Evolutionary conservation across 2,329 filamentous ascomycete species (phyloP).

Genomic region (Hypoxylon sp.): DNA sequence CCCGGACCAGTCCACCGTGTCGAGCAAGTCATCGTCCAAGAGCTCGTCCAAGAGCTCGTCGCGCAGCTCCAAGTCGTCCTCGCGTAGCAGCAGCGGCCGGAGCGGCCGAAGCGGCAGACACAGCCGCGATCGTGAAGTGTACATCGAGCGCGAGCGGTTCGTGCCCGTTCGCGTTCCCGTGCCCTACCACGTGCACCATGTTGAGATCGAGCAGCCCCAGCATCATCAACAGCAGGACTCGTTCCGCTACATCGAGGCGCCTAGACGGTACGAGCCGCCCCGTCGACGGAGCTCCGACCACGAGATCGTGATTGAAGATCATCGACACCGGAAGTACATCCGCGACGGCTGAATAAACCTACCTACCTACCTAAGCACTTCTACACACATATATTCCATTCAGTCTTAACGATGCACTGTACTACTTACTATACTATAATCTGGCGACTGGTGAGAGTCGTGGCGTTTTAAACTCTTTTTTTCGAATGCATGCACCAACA

Average conservation of each 20-base stretch:
- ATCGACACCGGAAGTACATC: constrained; percentile 43
- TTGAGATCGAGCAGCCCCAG: constrained; percentile 49
- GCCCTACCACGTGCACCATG: constrained; percentile 54
- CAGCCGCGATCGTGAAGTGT: constrained; percentile 55
- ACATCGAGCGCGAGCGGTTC: constrained; percentile 61
- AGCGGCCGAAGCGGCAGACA: constrained; percentile 35
- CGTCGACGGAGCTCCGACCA: constrained; percentile 45
- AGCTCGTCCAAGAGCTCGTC: constrained; percentile 42
- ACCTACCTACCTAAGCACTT: too few relatives aligned
- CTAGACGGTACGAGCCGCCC: constrained; percentile 51
- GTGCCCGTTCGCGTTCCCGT: constrained; percentile 55
- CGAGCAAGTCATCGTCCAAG: constrained; percentile 45
- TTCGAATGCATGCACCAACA: too few relatives aligned
- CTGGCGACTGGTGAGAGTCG: too few relatives aligned
- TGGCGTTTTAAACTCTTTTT: too few relatives aligned
- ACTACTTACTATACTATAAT: too few relatives aligned
- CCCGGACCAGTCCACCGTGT: constrained; percentile 47
- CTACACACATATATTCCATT: too few relatives aligned
- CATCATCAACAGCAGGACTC: too few relatives aligned
- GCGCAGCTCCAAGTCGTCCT: constrained; percentile 40
- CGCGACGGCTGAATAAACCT: constrained; percentile 39
- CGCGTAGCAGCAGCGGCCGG: constrained; percentile 36
- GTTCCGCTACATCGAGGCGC: constrained; percentile 62
- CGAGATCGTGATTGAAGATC: constrained; percentile 48
- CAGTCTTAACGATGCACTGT: too few relatives aligned